Conservation (phyloP, 2,329 filamentous ascomycete species). For the Trichophyton benhamiae region DNA sequence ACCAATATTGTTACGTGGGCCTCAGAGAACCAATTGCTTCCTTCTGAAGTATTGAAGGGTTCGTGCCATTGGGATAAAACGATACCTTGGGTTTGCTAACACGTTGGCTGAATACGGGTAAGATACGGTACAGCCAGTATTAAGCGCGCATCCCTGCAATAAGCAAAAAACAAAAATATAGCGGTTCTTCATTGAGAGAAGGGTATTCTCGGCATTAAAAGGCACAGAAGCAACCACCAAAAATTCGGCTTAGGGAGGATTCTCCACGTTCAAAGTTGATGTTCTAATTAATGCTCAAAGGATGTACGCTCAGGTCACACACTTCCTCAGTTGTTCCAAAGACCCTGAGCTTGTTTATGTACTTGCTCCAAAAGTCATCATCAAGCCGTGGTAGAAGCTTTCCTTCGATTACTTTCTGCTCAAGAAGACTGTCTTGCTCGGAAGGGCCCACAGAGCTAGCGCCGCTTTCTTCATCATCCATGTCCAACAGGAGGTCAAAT, state of each 20-base stretch:
- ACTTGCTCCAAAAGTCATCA: slow-evolving; percentile 44
- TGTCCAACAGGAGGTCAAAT: slow-evolving; percentile 20
- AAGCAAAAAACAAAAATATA: not conserved
- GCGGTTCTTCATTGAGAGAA: not conserved
- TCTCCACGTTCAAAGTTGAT: not conserved
- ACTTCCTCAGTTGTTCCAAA: slow-evolving; percentile 48
- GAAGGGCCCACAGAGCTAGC: not conserved
- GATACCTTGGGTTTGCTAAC: not conserved
- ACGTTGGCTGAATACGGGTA: not conserved
- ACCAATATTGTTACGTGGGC: not conserved
- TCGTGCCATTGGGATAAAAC: no score
- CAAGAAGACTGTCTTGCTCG: not conserved
- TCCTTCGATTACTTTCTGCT: slow-evolving; percentile 22
- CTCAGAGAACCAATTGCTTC: not conserved
- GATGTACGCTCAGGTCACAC: slow-evolving; percentile 19
- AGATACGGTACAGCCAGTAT: not conserved
- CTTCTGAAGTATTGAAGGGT: not conserved
- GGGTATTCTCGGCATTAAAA: not conserved
- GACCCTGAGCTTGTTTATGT: slow-evolving; percentile 48
- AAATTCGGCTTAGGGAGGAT: no score
- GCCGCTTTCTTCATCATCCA: slow-evolving; percentile 6
- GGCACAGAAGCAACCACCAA: not conserved
- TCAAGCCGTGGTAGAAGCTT: slow-evolving; percentile 41
- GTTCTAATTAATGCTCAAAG: not conserved
- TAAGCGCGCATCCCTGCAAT: not conserved